These are phyloP conservation scores for Mycena rosella DNA, from an alignment of 768 basidiomycete genomes.

Conservation along the genomic window DNA sequence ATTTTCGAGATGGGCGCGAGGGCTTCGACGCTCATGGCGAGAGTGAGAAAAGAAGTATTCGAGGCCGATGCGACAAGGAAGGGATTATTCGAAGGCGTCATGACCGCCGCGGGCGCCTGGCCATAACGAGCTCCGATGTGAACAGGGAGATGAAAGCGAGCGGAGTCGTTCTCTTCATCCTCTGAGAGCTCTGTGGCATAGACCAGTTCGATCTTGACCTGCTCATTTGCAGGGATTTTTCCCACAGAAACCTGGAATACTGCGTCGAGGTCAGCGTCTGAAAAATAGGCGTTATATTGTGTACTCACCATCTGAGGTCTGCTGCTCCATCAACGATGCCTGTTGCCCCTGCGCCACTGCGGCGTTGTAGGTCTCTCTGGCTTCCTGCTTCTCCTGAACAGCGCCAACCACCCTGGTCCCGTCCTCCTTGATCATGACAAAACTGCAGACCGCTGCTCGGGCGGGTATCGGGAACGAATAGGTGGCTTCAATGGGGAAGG, in stretches of 20 bases:
- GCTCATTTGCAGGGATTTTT: conserved; percentile 26
- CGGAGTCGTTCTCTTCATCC: too few species aligned
- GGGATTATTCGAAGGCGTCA: background rate
- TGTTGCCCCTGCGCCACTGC: conserved; percentile 32
- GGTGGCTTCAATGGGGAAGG: conserved; percentile 28
- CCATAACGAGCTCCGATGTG: conserved; percentile 40
- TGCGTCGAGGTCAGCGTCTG: background rate
- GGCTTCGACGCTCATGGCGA: too few species aligned
- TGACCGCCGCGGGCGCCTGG: conserved; percentile 17
- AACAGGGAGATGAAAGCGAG: too few species aligned
- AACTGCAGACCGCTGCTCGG: conserved; percentile 26
- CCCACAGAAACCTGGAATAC: conserved; percentile 36
- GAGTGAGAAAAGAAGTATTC: too few species aligned
- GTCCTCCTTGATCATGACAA: too few species aligned
- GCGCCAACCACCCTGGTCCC: too few species aligned
- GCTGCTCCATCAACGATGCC: conserved; percentile 33
- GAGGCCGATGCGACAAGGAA: too few species aligned
- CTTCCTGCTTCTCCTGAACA: too few species aligned
- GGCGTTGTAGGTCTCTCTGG: conserved; percentile 26
- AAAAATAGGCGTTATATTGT: background rate
- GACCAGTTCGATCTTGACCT: conserved; percentile 31
- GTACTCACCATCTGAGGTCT: conserved; percentile 33
- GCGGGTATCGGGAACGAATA: conserved; percentile 38
- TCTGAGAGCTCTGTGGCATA: conserved; percentile 34
- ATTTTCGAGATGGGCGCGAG: conserved; percentile 32